Conservation (phyloP, 768 basidiomycete species). For the Gyrodon lividus region DNA sequence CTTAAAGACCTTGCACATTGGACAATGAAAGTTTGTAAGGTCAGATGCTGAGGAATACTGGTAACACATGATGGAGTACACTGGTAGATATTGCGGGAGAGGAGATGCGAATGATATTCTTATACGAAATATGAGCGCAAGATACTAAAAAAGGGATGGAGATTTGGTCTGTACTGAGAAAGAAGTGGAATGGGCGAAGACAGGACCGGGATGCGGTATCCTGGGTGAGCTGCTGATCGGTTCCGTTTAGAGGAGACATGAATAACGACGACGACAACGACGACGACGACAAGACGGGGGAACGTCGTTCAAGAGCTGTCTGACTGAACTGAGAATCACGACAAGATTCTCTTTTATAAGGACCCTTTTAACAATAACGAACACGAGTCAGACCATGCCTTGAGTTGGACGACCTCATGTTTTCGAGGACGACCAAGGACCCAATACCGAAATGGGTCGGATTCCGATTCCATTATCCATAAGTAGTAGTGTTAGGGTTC, state of each 20-base stretch:
- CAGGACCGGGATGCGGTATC: conserved; percentile 39
- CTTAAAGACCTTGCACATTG: conserved; percentile 84
- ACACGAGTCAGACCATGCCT: conserved; percentile 9
- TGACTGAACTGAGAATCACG: not conserved
- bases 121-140: conserved; percentile 25
- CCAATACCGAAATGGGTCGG: no score
- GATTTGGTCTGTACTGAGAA: conserved; percentile 40
- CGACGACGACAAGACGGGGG: no score
- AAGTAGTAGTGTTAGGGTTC: no score
- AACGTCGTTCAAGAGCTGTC: not conserved
- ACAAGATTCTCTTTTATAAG: conserved; percentile 6
- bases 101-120: conserved; percentile 25
- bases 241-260: conserved; percentile 35
- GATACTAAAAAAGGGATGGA: conserved; percentile 38
- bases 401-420: conserved; percentile 13
- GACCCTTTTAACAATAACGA: conserved; percentile 6
- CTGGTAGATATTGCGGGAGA: conserved; percentile 16
- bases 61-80: conserved; percentile 63
- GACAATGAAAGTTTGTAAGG: conserved; percentile 66
- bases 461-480: not conserved
- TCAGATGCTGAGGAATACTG: conserved; percentile 63
- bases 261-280: conserved; percentile 21
- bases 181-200: conserved; percentile 30
- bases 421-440: not conserved
- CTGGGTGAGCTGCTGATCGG: conserved; percentile 39